phyloP scores from a whole-genome alignment of 176 grass and related monocot species.

The Pontederia crassipes region DNA sequence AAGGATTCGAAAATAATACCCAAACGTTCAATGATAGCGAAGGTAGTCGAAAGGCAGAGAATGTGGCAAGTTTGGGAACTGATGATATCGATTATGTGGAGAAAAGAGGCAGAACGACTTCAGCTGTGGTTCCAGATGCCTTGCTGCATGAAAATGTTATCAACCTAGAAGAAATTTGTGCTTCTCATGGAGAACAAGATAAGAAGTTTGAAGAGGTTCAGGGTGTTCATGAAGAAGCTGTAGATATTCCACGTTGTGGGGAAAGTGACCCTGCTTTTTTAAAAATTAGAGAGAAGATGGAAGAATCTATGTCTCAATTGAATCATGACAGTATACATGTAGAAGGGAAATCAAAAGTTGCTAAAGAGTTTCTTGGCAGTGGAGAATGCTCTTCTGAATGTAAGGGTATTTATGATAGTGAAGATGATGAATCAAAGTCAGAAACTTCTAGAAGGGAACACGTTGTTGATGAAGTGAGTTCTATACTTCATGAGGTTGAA shows the following conservation, averaged over 20 bases:
- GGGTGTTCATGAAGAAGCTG: constrained; percentile 26
- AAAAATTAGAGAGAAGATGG: constrained; percentile 18
- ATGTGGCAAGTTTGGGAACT: constrained; percentile 18
- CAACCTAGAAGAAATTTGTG: constrained; percentile 20
- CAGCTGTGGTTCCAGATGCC: constrained; percentile 14
- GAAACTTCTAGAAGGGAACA: constrained; percentile 12
- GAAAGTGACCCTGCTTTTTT: constrained; percentile 12
- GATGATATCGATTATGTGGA: constrained; percentile 11
- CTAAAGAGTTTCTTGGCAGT: constrained; percentile 14
- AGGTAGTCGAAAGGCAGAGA: constrained; percentile 20
- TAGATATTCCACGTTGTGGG: constrained; percentile 21
- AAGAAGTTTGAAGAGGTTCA: constrained; percentile 13
- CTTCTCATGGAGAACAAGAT: constrained; percentile 24
- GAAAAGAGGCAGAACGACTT: constrained; percentile 8
- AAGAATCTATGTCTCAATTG: constrained; percentile 19
- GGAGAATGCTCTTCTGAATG: constrained; percentile 13
- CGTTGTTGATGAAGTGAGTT: not conserved
- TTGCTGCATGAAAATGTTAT: constrained; percentile 20
- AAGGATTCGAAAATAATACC: constrained; percentile 19
- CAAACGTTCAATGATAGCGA: too few species aligned
- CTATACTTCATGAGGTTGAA: not conserved
- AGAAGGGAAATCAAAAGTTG: constrained; percentile 22
- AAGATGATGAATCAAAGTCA: not conserved
- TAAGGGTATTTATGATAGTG: constrained; percentile 7
- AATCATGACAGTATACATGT: constrained; percentile 10